A percentile compares a stretch with the other conserved stretches of the same genome.
Conservation (phyloP, 2,329 filamentous ascomycete species). For the Ophiocordyceps unilateralis region DNA sequence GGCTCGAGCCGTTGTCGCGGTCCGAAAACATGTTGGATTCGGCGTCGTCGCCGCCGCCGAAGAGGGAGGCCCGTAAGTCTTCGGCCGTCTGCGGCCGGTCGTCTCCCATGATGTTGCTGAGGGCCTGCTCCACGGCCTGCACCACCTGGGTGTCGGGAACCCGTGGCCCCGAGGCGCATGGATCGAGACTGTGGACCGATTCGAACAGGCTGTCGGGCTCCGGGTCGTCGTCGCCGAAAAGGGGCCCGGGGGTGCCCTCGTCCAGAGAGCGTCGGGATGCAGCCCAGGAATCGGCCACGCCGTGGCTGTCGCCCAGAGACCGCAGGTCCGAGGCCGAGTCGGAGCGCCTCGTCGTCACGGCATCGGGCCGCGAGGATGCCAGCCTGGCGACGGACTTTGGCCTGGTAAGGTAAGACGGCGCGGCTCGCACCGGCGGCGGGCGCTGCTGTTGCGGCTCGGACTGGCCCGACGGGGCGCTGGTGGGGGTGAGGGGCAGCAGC, state of each 20-base stretch:
- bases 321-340: slow-evolving; percentile 32
- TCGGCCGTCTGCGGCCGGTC: slow-evolving; percentile 46
- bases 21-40: slow-evolving; percentile 32
- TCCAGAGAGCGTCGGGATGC: slow-evolving; percentile 53
- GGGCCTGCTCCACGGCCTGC: slow-evolving; percentile 77
- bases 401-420: slow-evolving; percentile 24
- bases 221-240: slow-evolving; percentile 66
- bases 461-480: not conserved
- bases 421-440: slow-evolving; percentile 10
- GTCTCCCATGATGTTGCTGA: slow-evolving; percentile 84
- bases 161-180: slow-evolving; percentile 36
- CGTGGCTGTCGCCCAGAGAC: slow-evolving; percentile 18
- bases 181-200: slow-evolving; percentile 66
- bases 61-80: slow-evolving; percentile 49
- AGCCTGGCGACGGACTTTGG: slow-evolving; percentile 23
- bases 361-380: slow-evolving; percentile 16
- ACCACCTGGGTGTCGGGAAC: slow-evolving; percentile 65
- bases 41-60: slow-evolving; percentile 21
- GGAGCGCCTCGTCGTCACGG: slow-evolving; percentile 19
- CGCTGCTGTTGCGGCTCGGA: slow-evolving; percentile 2
- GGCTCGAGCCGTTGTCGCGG: slow-evolving; percentile 41
- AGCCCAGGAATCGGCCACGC: slow-evolving; percentile 21
- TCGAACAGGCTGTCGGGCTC: slow-evolving; percentile 53
- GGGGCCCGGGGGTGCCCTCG: slow-evolving; percentile 27
- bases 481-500: too few relatives aligned